Base-by-base conservation (phyloP, 116 monocot species). In the Phalaenopsis hybrid region DNA sequence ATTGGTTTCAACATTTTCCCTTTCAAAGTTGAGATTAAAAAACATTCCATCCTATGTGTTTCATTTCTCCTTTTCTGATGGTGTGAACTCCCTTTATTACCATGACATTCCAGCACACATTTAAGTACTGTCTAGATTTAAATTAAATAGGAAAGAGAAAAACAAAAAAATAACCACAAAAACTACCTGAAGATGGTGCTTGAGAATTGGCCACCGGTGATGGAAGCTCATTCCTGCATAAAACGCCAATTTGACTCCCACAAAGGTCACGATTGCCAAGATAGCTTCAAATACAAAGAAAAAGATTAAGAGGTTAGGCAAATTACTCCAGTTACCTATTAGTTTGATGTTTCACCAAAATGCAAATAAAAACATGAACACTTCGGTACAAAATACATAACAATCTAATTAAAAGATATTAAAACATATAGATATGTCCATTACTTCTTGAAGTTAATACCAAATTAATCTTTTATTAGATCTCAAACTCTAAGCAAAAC, bases 261-360 rank as follows among this genome's bases (percentile, higher is more conserved):
- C 96, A 96, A 74, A 96, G 85, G 10, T 85, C 96, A 82, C 87
- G 90, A 79, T 96, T 96, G 72, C 96, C 96, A 84, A 90, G 59
- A 82, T 90, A 96, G 67, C 96, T 96, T 80, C 86, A 87, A 57
- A 81, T 48, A 74, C 23, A 86, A 78, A 11, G 13, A 81, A 69
- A 28, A 72, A 69, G 20, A 81, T 44, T 44, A n/a, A 57, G 43
- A 25, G 16, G 61, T 10, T 12, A 77, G 21, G 51, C 18, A 77
- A 77, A 52, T 77, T 25, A 77, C 12, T 52, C 10, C 21, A 50
- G 51, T 25, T 20, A 50, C 25, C 23, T 31, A n/a, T 25, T 77
- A 0, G 25, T 45, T 51, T 15, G 51, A 15, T 77, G 25, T 1
- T 77, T 51, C 15, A 45, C 10, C 28, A 75, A 75, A 75, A 75